These are phyloP conservation scores for Colletotrichum cordylinicola DNA, from an alignment of 2,329 filamentous ascomycete species.

Conservation along the genomic window DNA sequence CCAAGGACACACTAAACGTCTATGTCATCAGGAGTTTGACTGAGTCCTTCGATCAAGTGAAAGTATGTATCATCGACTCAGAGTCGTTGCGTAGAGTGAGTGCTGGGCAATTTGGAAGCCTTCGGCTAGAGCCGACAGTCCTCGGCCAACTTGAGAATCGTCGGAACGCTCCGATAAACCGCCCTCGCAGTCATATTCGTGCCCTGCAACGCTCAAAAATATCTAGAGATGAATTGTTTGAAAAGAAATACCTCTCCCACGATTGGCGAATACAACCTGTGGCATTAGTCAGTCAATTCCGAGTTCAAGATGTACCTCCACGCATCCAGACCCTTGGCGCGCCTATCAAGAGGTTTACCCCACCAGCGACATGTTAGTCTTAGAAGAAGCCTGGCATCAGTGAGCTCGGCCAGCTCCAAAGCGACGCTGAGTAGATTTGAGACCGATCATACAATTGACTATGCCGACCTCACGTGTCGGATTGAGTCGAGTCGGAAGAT, in stretches of 20 bases:
- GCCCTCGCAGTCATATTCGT: not conserved
- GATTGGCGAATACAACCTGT: not conserved
- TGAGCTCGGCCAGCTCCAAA: not conserved
- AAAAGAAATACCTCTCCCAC: not conserved
- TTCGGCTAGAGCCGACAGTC: not conserved
- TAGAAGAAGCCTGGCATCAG: not conserved
- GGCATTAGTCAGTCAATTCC: not conserved
- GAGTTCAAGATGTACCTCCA: not conserved
- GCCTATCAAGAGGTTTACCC: not conserved
- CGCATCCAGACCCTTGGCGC: not conserved
- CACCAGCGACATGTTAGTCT: not conserved
- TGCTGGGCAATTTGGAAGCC: not conserved
- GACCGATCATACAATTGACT: not conserved
- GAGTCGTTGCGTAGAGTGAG: fast-evolving
- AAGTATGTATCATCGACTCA: not conserved
- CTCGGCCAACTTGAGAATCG: fast-evolving
- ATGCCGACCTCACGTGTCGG: not conserved
- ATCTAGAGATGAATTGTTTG: not conserved
- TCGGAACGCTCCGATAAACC: not conserved
- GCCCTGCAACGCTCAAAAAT: not conserved
- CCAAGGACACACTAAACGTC: not conserved
- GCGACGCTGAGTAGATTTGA: not conserved
- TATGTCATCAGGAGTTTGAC: no score
- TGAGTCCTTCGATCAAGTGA: not conserved
- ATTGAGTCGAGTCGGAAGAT: not conserved